Percentiles rank a stretch among this genome's conserved stretches.
These are phyloP conservation scores for Nannizzia gypsea DNA, from an alignment of 2,329 filamentous ascomycete genomes.

Conservation along the genomic window DNA sequence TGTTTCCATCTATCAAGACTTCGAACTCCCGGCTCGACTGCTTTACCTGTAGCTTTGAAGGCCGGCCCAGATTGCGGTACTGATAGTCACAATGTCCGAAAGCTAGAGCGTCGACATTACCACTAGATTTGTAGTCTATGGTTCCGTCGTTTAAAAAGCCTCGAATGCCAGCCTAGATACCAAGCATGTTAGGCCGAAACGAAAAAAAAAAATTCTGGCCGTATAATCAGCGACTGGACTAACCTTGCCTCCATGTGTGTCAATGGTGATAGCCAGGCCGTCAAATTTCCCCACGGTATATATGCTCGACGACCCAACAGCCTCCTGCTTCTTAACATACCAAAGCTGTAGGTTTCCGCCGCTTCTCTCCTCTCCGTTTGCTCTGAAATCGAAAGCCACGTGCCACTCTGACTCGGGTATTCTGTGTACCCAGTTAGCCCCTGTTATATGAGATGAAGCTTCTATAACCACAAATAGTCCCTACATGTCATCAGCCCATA, in stretches of 20 bases:
- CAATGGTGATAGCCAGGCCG: slow-evolving; percentile 76
- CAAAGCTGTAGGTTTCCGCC: slow-evolving; percentile 89
- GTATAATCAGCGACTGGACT: slow-evolving; percentile 10
- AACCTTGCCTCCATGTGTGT: slow-evolving; percentile 62
- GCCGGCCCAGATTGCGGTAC: slow-evolving; percentile 83
- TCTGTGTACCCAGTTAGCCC: not conserved
- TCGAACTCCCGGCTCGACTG: slow-evolving; percentile 53
- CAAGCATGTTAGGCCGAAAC: not conserved
- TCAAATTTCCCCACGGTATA: slow-evolving; percentile 81
- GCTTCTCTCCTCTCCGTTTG: slow-evolving; percentile 70
- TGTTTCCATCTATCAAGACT: slow-evolving; percentile 65
- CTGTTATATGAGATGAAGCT: not conserved
- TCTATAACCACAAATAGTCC: not conserved
- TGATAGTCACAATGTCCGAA: slow-evolving; percentile 87
- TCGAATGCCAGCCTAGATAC: slow-evolving; percentile 57
- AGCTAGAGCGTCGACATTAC: slow-evolving; percentile 68
- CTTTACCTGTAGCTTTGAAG: slow-evolving; percentile 68
- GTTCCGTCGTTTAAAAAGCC: slow-evolving; percentile 90
- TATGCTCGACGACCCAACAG: slow-evolving; percentile 61
- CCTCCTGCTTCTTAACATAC: slow-evolving; percentile 62
- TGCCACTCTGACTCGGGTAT: slow-evolving; percentile 54
- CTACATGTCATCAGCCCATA: slow-evolving; percentile 59
- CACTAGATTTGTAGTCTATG: slow-evolving; percentile 63
- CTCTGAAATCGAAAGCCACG: slow-evolving; percentile 76
- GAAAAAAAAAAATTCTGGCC: not conserved